Conservation (phyloP, 2,329 filamentous ascomycete genomes). For the Ceratocystis lukuohia region DNA sequence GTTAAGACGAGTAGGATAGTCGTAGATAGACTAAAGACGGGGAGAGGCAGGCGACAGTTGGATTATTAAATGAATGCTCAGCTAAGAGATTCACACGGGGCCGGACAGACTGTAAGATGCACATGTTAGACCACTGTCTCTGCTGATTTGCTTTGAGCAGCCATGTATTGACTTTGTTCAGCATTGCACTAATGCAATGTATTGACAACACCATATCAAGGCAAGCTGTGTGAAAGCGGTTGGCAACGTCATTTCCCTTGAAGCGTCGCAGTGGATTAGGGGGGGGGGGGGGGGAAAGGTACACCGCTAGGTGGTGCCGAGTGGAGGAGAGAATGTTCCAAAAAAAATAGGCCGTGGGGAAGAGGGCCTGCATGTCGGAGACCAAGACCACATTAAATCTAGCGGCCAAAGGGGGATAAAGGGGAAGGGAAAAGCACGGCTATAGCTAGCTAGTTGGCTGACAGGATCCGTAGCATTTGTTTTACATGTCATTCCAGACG, state of each 20-base stretch:
- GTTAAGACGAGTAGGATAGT: background rate
- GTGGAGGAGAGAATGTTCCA: background rate
- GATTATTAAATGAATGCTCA: conserved; percentile 18
- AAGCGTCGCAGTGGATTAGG: background rate
- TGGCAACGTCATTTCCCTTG: background rate
- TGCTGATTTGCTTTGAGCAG: background rate
- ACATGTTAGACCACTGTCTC: conserved; percentile 10
- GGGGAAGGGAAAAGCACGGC: background rate
- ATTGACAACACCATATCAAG: conserved; percentile 7
- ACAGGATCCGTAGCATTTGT: background rate
- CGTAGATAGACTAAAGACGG: background rate
- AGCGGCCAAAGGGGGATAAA: background rate
- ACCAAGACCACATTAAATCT: background rate
- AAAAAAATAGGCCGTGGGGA: background rate
- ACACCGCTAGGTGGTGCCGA: background rate
- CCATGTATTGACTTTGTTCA: background rate
- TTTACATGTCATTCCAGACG: background rate
- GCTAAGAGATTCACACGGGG: conserved; percentile 17
- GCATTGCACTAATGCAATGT: conserved; percentile 14
- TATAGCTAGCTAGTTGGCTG: background rate
- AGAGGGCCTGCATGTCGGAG: background rate
- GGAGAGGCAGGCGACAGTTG: background rate
- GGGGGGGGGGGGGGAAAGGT: too few relatives aligned
- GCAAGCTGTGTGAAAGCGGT: background rate
- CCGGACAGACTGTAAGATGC: background rate